These are phyloP conservation scores for Phycomyces nitens DNA, from an alignment of 192 early-diverging fungal species.

Conservation along the genomic window DNA sequence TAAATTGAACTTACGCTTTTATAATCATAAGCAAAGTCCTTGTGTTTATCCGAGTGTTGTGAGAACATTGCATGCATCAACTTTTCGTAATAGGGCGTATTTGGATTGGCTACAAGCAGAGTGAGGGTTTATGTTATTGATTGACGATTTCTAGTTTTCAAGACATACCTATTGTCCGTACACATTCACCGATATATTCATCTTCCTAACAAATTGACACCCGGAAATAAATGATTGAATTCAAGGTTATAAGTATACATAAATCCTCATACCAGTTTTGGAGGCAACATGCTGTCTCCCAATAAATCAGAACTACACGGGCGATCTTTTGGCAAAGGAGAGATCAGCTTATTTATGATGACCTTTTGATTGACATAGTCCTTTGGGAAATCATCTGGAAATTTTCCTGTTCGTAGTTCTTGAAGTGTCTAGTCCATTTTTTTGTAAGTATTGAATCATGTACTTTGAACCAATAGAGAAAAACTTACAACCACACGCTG, in stretches of 20 bases:
- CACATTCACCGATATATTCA: slow-evolving; percentile 87
- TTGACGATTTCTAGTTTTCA: not conserved
- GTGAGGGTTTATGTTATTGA: no score
- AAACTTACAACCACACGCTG: slow-evolving; percentile 53
- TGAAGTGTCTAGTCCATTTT: slow-evolving; percentile 50
- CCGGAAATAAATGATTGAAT: no score
- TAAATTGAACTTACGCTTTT: slow-evolving; percentile 49
- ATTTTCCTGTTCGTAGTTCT: slow-evolving; percentile 68
- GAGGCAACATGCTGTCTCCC: slow-evolving; percentile 75
- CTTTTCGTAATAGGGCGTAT: slow-evolving; percentile 79
- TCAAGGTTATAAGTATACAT: no score
- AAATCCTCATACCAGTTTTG: slow-evolving; percentile 52
- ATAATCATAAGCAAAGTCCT: slow-evolving; percentile 90
- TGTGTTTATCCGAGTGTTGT: slow-evolving; percentile 72
- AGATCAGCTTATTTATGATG: slow-evolving; percentile 70
- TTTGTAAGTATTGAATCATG: no score
- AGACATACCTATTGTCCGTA: slow-evolving; percentile 67
- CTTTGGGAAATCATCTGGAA: slow-evolving; percentile 68
- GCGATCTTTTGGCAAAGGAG: slow-evolving; percentile 72
- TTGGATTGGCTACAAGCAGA: slow-evolving; percentile 60
- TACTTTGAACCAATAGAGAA: no score
- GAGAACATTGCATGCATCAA: slow-evolving; percentile 81
- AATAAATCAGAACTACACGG: slow-evolving; percentile 81
- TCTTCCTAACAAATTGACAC: no score
- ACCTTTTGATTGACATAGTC: slow-evolving; percentile 62